Conservation (phyloP, 2,329 filamentous ascomycete genomes). For the Stromatinia cepivora region DNA sequence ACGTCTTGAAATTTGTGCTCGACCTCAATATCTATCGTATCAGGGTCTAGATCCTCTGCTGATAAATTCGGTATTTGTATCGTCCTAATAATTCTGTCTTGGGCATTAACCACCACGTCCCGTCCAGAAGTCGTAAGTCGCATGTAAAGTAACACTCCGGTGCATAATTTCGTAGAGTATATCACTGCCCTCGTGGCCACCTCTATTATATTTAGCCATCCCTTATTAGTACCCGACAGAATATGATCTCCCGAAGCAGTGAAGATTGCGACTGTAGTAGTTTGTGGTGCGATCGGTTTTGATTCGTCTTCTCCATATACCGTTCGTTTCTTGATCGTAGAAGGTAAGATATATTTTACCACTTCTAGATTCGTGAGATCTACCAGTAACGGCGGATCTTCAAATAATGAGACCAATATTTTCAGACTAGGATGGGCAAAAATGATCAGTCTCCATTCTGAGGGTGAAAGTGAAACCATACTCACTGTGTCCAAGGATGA, state of each 20-base stretch:
- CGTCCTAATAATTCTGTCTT: constrained; percentile 92
- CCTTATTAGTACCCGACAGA: constrained; percentile 89
- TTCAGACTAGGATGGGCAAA: constrained; percentile 58
- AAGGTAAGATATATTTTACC: constrained; percentile 75
- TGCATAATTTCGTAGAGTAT: constrained; percentile 85
- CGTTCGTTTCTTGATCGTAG: constrained; percentile 70
- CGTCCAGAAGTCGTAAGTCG: constrained; percentile 81
- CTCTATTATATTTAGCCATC: constrained; percentile 94
- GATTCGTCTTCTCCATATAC: constrained; percentile 69
- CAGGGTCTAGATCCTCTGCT: constrained; percentile 69
- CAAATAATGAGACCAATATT: constrained; percentile 90
- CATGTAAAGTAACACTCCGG: constrained; percentile 83
- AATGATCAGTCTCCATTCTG: constrained; percentile 9
- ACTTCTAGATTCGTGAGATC: constrained; percentile 71
- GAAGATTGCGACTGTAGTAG: constrained; percentile 90
- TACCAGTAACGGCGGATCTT: constrained; percentile 87
- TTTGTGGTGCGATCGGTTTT: constrained; percentile 86
- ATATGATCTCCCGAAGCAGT: constrained; percentile 84
- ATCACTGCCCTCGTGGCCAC: constrained; percentile 77
- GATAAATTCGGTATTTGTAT: constrained; percentile 81
- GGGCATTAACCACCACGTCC: constrained; percentile 87
- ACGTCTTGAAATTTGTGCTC: constrained; percentile 99
- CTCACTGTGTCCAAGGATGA: constrained; percentile 85
- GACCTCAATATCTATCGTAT: constrained; percentile 84
- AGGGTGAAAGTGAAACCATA: neutral